phyloP scores from a whole-genome alignment of 73 alveolate genomes.

The Stentor roeselii region DNA sequence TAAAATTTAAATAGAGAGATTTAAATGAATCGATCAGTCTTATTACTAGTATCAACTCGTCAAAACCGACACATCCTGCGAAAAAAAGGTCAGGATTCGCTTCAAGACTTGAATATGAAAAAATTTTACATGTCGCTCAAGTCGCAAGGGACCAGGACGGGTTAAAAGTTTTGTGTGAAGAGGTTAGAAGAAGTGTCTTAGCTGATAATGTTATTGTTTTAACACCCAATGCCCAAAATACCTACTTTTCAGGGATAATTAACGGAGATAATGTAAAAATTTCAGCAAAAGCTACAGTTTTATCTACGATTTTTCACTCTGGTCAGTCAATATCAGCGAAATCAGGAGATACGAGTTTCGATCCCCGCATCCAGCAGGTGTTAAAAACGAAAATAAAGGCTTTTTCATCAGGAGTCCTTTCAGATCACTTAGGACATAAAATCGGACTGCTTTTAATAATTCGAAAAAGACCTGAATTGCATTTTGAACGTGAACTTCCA shows the following conservation, averaged over 20 bases:
- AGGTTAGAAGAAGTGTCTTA: background rate
- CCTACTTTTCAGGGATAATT: background rate
- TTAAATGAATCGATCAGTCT: conserved; percentile 7
- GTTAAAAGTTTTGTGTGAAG: background rate
- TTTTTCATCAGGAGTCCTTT: background rate
- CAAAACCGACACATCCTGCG: background rate
- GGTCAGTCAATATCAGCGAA: background rate
- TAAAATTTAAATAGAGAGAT: conserved; percentile 9
- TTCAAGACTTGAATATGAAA: background rate
- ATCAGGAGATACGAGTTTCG: background rate
- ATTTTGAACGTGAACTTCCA: background rate
- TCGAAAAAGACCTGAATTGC: conserved; percentile 12
- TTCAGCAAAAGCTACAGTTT: background rate
- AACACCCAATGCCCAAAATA: conserved; percentile 1
- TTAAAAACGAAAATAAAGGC: background rate
- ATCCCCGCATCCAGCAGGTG: background rate
- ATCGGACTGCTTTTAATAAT: background rate
- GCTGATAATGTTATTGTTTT: conserved; percentile 20
- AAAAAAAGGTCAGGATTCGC: background rate
- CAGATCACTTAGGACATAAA: background rate
- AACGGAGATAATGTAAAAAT: conserved; percentile 8
- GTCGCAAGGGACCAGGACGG: background rate
- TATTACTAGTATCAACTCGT: background rate
- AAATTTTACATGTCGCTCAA: background rate
- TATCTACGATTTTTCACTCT: background rate